Conservation (phyloP, 2,329 filamentous ascomycete genomes). For the Fusarium nanum region DNA sequence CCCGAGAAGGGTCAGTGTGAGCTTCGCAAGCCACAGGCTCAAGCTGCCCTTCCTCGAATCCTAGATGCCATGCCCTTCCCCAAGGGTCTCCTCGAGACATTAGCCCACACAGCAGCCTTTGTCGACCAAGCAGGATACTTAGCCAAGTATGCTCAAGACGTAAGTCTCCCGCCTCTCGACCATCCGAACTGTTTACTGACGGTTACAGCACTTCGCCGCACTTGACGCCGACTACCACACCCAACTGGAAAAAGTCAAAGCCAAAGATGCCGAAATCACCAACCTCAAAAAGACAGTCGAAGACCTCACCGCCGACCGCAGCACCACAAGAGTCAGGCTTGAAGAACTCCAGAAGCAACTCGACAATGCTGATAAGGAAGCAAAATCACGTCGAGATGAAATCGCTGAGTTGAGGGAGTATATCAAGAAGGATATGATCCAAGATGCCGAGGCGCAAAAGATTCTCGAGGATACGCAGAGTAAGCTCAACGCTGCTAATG, state of each 20-base stretch:
- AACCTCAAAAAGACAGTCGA: conserved; percentile 3
- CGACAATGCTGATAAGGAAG: not conserved
- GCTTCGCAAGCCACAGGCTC: conserved; percentile 20
- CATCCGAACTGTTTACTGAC: rapidly evolving
- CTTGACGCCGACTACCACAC: conserved; percentile 10
- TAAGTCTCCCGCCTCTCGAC: not conserved
- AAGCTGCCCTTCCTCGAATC: conserved; percentile 12
- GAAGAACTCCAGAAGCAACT: not conserved
- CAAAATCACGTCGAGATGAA: not conserved
- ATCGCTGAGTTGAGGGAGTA: not conserved
- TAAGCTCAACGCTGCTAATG: not conserved
- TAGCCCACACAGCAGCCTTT: conserved; percentile 20
- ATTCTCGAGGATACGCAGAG: not conserved
- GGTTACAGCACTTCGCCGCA: not conserved
- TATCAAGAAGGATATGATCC: not conserved
- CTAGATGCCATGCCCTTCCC: conserved; percentile 30
- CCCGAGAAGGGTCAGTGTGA: conserved; percentile 15
- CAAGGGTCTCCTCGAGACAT: conserved; percentile 21
- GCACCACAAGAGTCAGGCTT: rapidly evolving
- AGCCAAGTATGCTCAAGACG: conserved; percentile 32
- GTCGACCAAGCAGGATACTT: conserved; percentile 38
- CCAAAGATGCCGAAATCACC: not conserved
- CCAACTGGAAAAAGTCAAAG: not conserved
- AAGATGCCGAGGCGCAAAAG: not conserved
- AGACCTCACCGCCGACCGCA: not conserved